Conservation (phyloP, 371 early-diverging fungal genomes). For the Catenaria anguillulae region DNA sequence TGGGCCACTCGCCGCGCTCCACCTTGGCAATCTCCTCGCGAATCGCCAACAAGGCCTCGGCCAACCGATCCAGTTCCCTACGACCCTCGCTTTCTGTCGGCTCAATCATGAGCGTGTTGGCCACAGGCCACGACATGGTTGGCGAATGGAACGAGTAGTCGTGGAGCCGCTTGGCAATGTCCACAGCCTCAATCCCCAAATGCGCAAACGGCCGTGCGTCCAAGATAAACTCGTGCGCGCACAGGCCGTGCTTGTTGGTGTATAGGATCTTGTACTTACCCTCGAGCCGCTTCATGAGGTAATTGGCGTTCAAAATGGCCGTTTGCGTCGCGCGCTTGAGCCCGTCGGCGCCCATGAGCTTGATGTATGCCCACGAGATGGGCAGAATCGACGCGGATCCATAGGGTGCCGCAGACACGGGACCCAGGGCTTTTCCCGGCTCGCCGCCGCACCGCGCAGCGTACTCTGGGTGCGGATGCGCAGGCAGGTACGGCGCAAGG, state of each 20-base stretch:
- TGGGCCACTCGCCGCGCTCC: slow-evolving; percentile 62
- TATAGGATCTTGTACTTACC: slow-evolving; percentile 77
- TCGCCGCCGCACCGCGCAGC: slow-evolving; percentile 26
- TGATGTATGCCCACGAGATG: slow-evolving; percentile 94
- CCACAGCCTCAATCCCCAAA: slow-evolving; percentile 80
- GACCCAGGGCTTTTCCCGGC: slow-evolving; percentile 58
- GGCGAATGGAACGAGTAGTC: slow-evolving; percentile 97
- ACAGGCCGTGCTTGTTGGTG: slow-evolving; percentile 81
- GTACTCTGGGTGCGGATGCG: slow-evolving; percentile 64
- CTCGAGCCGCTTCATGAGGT: slow-evolving; percentile 79
- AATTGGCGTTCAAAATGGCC: slow-evolving; percentile 92
- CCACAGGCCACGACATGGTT: slow-evolving; percentile 97
- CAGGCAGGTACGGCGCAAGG: slow-evolving; percentile 77
- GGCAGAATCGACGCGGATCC: slow-evolving; percentile 89
- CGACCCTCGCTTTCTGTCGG: slow-evolving; percentile 94
- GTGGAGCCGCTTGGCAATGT: slow-evolving; percentile 88
- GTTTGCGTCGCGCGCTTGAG: slow-evolving; percentile 66
- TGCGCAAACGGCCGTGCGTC: slow-evolving; percentile 73
- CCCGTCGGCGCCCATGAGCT: slow-evolving; percentile 88
- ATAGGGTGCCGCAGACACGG: slow-evolving; percentile 90
- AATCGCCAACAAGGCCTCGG: slow-evolving; percentile 90
- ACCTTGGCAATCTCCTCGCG: slow-evolving; percentile 77
- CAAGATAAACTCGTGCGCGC: slow-evolving; percentile 96
- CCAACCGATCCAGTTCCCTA: slow-evolving; percentile 87
- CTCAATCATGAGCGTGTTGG: slow-evolving; percentile 95